Conservation (phyloP, 352 stramenopile genomes). For the Globisporangium solare region DNA sequence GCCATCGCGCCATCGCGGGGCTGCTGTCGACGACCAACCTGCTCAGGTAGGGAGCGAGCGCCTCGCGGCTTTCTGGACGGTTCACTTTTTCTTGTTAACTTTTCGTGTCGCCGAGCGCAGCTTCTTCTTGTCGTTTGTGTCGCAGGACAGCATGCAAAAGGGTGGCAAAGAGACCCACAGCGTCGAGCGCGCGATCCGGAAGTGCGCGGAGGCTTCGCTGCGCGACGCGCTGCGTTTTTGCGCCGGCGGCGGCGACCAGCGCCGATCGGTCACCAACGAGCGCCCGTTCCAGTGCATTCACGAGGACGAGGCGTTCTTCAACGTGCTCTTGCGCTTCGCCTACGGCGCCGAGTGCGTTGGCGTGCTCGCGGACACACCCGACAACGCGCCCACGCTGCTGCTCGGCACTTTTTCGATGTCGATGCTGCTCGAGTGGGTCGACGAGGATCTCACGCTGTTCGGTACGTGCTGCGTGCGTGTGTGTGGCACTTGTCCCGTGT, state of each 20-base stretch:
- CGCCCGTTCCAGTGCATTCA: conserved; percentile 29
- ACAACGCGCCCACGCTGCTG: conserved; percentile 17
- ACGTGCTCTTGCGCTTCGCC: conserved; percentile 43
- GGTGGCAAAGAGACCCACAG: conserved; percentile 8
- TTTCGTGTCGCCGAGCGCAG: conserved; percentile 6
- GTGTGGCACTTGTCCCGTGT: too few relatives aligned
- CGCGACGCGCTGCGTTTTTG: conserved; percentile 27
- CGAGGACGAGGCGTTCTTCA: conserved; percentile 54
- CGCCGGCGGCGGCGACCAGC: conserved; percentile 4
- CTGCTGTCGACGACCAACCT: conserved; percentile 38
- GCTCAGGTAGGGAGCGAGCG: conserved; percentile 19
- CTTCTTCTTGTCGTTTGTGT: conserved; percentile 30
- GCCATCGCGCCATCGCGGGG: conserved; percentile 15
- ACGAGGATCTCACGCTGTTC: conserved; percentile 49
- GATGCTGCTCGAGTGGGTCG: conserved; percentile 49
- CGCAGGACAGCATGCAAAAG: conserved; percentile 15
- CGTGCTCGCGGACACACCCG: conserved; percentile 27
- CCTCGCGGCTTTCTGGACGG: too few relatives aligned
- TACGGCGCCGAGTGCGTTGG: conserved; percentile 35
- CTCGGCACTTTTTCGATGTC: conserved; percentile 37
- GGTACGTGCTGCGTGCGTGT: conserved; percentile 31
- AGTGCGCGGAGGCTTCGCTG: conserved; percentile 28
- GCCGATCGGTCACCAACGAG: neutral
- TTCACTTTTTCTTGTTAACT: too few relatives aligned
- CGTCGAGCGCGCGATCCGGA: conserved; percentile 29